Conservation (phyloP, 1,284 basidiomycete genomes). For the Farysia itapuensis region DNA sequence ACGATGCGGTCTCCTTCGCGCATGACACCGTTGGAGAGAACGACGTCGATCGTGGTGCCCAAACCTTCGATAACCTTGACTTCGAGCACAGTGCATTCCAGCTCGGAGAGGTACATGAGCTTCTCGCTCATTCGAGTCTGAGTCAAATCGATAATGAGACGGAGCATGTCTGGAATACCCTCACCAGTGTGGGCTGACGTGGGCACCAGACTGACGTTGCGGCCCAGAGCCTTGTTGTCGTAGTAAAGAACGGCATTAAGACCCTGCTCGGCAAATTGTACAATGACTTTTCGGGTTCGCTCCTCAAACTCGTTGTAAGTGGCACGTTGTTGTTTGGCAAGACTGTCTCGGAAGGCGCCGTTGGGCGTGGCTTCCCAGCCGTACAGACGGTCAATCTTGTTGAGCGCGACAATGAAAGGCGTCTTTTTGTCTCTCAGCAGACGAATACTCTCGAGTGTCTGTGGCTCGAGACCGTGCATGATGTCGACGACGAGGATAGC, state of each 20-base stretch:
- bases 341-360: constrained; percentile 85
- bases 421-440: constrained; percentile 91
- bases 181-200: constrained; percentile 98
- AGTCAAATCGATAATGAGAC: constrained; percentile 93
- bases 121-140: constrained; percentile 97
- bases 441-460: constrained; percentile 94
- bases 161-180: constrained; percentile 99
- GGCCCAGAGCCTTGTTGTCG: constrained; percentile 93
- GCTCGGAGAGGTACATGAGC: constrained; percentile 96
- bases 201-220: constrained; percentile 93
- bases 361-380: constrained; percentile 90
- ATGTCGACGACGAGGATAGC: constrained; percentile 99
- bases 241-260: constrained; percentile 94
- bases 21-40: constrained; percentile 91
- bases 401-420: constrained; percentile 97
- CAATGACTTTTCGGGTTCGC: constrained; percentile 78
- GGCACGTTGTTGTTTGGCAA: constrained; percentile 78
- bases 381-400: constrained; percentile 99
- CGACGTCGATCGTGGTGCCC: constrained; percentile 96
- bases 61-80: constrained; percentile 99
- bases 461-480: constrained; percentile 96
- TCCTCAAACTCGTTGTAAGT: constrained; percentile 93
- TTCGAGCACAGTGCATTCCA: constrained; percentile 98
- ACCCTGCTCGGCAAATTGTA: constrained; percentile 96
- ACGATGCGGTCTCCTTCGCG: constrained; percentile 93